Conservation (phyloP, 805 yeast species). For the Wickerhamomyces bovis region DNA sequence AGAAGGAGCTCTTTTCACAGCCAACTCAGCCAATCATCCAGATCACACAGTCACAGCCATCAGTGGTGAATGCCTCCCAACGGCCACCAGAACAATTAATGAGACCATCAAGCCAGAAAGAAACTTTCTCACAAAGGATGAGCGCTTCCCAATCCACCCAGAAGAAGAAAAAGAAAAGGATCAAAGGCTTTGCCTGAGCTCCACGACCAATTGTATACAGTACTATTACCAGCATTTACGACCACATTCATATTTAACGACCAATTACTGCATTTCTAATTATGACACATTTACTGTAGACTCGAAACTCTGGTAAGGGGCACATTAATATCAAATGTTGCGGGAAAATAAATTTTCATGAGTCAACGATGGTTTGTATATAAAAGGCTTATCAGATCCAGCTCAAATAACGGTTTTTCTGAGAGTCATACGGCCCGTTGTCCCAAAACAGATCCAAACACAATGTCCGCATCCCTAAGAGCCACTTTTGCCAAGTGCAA, state of each 20-base stretch:
- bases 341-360: neutral
- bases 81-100: neutral
- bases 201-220: neutral
- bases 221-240: neutral
- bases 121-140: constrained; percentile 1
- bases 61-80: constrained; percentile 1
- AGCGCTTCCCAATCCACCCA: neutral
- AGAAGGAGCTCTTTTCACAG: neutral
- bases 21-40: constrained; percentile 12
- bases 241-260: neutral
- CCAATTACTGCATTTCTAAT: neutral
- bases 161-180: constrained; percentile 12
- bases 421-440: neutral
- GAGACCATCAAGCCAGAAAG: constrained; percentile 1
- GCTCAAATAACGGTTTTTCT: neutral
- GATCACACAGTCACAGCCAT: constrained; percentile 16
- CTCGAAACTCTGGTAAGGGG: neutral
- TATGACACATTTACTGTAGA: neutral
- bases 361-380: constrained; percentile 29
- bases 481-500: constrained; percentile 58
- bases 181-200: constrained; percentile 18
- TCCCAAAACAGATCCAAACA: neutral
- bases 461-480: constrained; percentile 35
- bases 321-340: too few species aligned
- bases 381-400: neutral